Percentiles rank a stretch among this genome's conserved stretches.
These are phyloP conservation scores for Houttuynia cordata DNA, from an alignment of 164 flowering plant genomes.

Conservation along the genomic window DNA sequence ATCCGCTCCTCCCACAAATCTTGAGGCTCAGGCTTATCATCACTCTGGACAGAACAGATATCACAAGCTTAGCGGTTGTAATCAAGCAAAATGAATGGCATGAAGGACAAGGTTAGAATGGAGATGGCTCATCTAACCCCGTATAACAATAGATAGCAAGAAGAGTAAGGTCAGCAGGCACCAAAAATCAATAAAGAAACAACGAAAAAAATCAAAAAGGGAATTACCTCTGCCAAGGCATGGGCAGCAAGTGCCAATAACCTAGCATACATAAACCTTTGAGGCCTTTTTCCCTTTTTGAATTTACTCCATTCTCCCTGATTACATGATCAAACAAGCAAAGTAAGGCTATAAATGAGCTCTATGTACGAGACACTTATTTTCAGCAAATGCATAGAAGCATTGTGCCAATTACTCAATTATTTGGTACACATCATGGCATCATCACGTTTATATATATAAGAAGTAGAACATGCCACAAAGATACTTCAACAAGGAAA, in stretches of 20 bases:
- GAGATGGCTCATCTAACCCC: not conserved
- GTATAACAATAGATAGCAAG: too few species aligned
- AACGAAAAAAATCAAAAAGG: not conserved
- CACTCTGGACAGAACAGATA: slow-evolving; percentile 27
- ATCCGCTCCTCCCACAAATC: slow-evolving; percentile 86
- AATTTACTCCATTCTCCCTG: slow-evolving; percentile 50
- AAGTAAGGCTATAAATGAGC: too few species aligned
- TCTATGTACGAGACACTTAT: not conserved
- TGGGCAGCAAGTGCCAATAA: slow-evolving; percentile 92
- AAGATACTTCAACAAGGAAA: too few species aligned
- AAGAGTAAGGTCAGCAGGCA: not conserved
- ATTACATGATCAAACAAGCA: not conserved
- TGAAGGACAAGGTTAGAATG: not conserved
- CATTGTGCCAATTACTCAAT: not conserved
- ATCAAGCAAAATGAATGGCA: not conserved
- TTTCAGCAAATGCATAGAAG: not conserved
- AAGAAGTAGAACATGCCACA: too few species aligned
- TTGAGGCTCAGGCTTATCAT: slow-evolving; percentile 72
- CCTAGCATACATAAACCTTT: slow-evolving; percentile 45
- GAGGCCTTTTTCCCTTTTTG: slow-evolving; percentile 39
- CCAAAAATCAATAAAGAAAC: not conserved
- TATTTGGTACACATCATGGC: too few species aligned
- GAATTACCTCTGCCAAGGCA: slow-evolving; percentile 81
- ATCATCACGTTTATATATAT: too few species aligned
- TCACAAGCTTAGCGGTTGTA: not conserved